Evolutionary conservation across 1,284 basidiomycete genomes (phyloP).

Genomic region (Rhodotorula sp.): DNA sequence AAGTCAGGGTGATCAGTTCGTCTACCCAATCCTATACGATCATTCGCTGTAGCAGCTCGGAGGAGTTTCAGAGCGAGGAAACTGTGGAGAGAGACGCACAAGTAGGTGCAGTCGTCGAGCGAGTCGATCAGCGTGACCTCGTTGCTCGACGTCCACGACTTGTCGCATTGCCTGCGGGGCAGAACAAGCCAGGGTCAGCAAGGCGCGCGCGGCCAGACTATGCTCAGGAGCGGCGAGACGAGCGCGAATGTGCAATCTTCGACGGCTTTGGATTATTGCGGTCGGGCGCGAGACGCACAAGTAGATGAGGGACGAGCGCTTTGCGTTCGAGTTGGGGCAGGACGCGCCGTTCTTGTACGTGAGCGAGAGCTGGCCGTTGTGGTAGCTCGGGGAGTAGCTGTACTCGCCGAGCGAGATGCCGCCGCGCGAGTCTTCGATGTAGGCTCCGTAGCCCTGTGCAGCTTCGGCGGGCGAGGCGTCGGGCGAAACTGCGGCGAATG

Average conservation of each 20-base stretch:
- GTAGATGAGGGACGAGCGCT: slow-evolving; percentile 63
- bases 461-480: slow-evolving; percentile 59
- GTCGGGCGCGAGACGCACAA: slow-evolving; percentile 57
- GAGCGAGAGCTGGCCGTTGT: slow-evolving; percentile 57
- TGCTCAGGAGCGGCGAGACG: slow-evolving; percentile 49
- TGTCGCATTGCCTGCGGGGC: slow-evolving; percentile 62
- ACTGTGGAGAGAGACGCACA: slow-evolving; percentile 9
- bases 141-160: slow-evolving; percentile 71
- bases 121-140: slow-evolving; percentile 53
- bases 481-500: slow-evolving; percentile 55
- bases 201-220: slow-evolving; percentile 33
- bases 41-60: too few relatives aligned
- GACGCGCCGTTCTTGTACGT: slow-evolving; percentile 62
- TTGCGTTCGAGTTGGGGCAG: slow-evolving; percentile 58
- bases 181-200: slow-evolving; percentile 59
- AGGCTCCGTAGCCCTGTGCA: slow-evolving; percentile 60
- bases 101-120: slow-evolving; percentile 26
- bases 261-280: slow-evolving; percentile 58
- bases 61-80: too few relatives aligned
- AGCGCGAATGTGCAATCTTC: slow-evolving; percentile 60
- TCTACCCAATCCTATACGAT: background rate
- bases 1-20: background rate
- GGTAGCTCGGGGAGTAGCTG: slow-evolving; percentile 64
- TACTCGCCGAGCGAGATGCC: slow-evolving; percentile 66
- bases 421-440: slow-evolving; percentile 63